Evolutionary conservation across 2,329 filamentous ascomycete species (phyloP).

Genomic region (Tothia fuscella): DNA sequence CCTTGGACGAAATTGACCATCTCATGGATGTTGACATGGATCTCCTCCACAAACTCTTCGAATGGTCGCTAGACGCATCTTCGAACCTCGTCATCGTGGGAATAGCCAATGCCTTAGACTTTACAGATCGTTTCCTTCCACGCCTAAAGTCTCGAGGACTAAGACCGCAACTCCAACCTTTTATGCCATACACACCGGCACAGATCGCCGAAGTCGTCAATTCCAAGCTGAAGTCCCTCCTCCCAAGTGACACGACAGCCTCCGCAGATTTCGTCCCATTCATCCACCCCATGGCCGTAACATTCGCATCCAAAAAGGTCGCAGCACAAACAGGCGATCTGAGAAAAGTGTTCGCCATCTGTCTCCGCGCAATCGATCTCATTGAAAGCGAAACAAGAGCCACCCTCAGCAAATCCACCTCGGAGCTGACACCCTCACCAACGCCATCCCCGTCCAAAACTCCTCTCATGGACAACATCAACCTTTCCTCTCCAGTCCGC

Average conservation of each 20-base stretch:
- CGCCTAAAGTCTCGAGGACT: conserved; percentile 86
- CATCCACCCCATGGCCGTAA: conserved; percentile 84
- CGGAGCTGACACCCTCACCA: conserved; percentile 34
- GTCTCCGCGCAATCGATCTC: conserved; percentile 76
- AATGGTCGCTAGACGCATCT: conserved; percentile 77
- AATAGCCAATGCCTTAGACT: conserved; percentile 89
- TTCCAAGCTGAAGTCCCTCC: conserved; percentile 63
- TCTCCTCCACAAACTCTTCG: conserved; percentile 85
- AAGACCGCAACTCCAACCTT: conserved; percentile 79
- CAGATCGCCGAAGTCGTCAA: conserved; percentile 86
- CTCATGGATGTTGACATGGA: conserved; percentile 80
- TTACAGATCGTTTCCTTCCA: conserved; percentile 90
- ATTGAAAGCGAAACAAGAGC: conserved; percentile 73
- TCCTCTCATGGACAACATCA: conserved; percentile 69
- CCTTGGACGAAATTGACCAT: conserved; percentile 90
- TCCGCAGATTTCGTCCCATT: conserved; percentile 61
- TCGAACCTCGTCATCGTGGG: conserved; percentile 78
- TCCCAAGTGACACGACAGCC: conserved; percentile 41
- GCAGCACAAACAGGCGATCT: conserved; percentile 88
- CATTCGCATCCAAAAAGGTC: conserved; percentile 89
- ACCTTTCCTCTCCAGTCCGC: conserved; percentile 48
- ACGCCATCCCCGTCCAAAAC: conserved; percentile 58
- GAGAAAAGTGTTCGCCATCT: conserved; percentile 90
- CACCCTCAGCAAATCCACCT: conserved; percentile 49
- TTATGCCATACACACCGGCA: conserved; percentile 77